These are phyloP conservation scores for Xylaria flabelliformis DNA, from an alignment of 495 filamentous ascomycete genomes.

Conservation along the genomic window DNA sequence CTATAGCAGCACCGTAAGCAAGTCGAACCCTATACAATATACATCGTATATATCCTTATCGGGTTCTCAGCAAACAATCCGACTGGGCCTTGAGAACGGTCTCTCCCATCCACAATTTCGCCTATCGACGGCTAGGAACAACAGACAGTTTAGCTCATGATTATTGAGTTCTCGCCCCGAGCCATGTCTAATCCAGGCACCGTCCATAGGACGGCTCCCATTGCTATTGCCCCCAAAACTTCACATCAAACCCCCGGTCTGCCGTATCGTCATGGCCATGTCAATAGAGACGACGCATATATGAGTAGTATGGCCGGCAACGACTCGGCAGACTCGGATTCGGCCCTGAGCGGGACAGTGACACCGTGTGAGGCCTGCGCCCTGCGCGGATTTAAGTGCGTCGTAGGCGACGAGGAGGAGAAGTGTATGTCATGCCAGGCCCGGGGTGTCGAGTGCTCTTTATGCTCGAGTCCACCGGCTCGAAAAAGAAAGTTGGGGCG, in stretches of 20 bases:
- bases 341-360: constrained; percentile 48
- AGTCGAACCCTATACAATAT: constrained; percentile 9
- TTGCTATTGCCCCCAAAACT: constrained; percentile 63
- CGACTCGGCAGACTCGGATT: constrained; percentile 58
- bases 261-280: constrained; percentile 49
- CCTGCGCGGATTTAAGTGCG: constrained; percentile 85
- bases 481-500: constrained; percentile 77
- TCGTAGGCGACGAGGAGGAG: constrained; percentile 76
- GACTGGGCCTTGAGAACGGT: constrained; percentile 2
- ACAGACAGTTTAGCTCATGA: constrained; percentile 13
- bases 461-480: constrained; percentile 68
- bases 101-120: constrained; percentile 18
- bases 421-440: constrained; percentile 68
- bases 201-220: constrained; percentile 61
- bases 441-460: constrained; percentile 67
- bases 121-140: constrained; percentile 17
- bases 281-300: constrained; percentile 48
- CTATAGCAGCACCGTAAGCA: constrained; percentile 23
- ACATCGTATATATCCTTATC: constrained; percentile 21
- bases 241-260: constrained; percentile 39
- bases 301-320: constrained; percentile 53
- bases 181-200: constrained; percentile 57
- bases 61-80: constrained; percentile 8
- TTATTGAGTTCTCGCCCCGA: constrained; percentile 34
- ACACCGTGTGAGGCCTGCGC: constrained; percentile 70